phyloP scores from a whole-genome alignment of 2,329 filamentous ascomycete species.

The Pseudovirgaria hyperparasitica region DNA sequence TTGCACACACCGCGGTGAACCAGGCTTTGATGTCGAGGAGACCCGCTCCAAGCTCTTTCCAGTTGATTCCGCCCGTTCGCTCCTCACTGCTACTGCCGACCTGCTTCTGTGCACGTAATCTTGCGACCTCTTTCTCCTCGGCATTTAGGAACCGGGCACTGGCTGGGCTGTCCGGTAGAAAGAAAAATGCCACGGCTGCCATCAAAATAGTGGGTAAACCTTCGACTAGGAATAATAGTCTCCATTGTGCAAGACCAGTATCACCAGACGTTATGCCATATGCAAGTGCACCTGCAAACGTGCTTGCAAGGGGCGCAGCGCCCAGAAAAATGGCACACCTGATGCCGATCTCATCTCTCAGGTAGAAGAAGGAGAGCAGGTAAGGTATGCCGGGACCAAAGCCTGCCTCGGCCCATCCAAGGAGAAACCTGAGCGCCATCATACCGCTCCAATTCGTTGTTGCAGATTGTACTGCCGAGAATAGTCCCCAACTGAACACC shows the following conservation, averaged over 20 bases:
- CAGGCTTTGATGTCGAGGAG: conserved; percentile 20
- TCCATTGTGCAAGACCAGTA: conserved; percentile 47
- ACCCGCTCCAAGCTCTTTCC: conserved; percentile 16
- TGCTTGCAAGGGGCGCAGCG: conserved; percentile 58
- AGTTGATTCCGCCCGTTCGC: conserved; percentile 15
- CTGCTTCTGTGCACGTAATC: conserved; percentile 17
- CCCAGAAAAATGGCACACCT: conserved; percentile 41
- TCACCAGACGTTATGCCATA: conserved; percentile 46
- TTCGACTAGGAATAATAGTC: conserved; percentile 38
- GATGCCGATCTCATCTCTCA: conserved; percentile 42
- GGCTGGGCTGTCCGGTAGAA: conserved; percentile 31
- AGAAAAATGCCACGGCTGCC: conserved; percentile 28
- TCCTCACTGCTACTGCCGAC: conserved; percentile 12
- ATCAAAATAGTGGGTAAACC: conserved; percentile 31
- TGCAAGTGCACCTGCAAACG: conserved; percentile 55
- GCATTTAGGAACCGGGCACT: conserved; percentile 29
- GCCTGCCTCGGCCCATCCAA: conserved; percentile 30
- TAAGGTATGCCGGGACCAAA: conserved; percentile 35
- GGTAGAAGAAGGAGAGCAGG: conserved; percentile 46
- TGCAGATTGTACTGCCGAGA: conserved; percentile 19
- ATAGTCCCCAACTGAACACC: conserved; percentile 22
- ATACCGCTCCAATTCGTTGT: conserved; percentile 17
- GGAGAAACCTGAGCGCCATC: conserved; percentile 23
- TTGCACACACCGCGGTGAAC: conserved; percentile 18
- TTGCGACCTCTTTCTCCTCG: conserved; percentile 24